Evolutionary conservation across 345 rosid species (phyloP), one percentile per base, ranked within the genome.

Genomic region (rapeseed (Brassica napus)): DNA sequence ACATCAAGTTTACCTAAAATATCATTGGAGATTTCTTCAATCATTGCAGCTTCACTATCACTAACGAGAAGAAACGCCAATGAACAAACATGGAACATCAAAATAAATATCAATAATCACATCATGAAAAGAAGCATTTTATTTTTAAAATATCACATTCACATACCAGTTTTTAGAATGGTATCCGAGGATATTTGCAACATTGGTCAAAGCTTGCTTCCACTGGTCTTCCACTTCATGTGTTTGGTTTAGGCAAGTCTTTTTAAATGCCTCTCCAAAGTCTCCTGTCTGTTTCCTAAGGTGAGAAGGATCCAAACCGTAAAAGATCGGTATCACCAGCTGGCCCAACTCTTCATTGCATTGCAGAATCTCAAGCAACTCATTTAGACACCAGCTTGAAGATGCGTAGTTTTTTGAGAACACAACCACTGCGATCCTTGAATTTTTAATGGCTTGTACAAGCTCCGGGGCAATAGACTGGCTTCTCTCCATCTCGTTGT

Each of bases 231-330:
- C 14, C 64, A 23, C 32, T 24, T 59, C 32, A 24, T 59, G 32
- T 24, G 64, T 59, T 59, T 59, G 31, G n/a, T 59, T 59, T 11
- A 24, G 64, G 32, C 64, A 59, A 24, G 64, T 59, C 64, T 59
- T 59, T 9, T 24, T 26, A 59, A 59, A 59, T 10, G 31, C n/a
- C 32, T 59, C 64, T 59, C 64, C 64, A 59, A 59, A 59, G 32
- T 59, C 64, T 24, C 64, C 64, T 0, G 64, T 8, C n/a, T 59
- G 64, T 59, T 59, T 59, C 32, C 64, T 59, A 24, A 59, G 32
- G 14, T 59, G n/a, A 10, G 64, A 24, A 24, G 64, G 64, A 59
- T 59, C 64, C 64, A 59, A 59, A 59, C n/a, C 32, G 64, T 59
- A 59, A 26, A 59, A 59, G 5, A 59, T 24, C 1, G 64, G 64